Evolutionary conservation across 1,139 yeast species (phyloP).

Genomic region (Blastobotrys arbuscula): DNA sequence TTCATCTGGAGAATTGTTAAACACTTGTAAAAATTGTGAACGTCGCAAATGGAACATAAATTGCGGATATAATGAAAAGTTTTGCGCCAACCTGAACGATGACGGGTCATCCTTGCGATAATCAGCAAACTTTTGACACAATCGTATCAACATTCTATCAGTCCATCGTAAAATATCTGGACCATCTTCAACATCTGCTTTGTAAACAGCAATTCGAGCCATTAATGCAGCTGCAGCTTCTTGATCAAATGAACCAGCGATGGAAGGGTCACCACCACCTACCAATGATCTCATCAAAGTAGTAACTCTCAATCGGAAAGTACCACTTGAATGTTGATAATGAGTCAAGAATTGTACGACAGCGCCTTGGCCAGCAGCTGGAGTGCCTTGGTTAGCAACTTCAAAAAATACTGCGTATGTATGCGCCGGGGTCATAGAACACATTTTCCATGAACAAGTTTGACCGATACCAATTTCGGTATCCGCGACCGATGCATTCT

Average conservation of each 20-base stretch:
- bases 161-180: slow-evolving; percentile 74
- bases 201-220: slow-evolving; percentile 90
- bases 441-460: slow-evolving; percentile 81
- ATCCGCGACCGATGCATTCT: slow-evolving; percentile 66
- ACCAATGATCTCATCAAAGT: slow-evolving; percentile 68
- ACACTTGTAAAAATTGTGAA: slow-evolving; percentile 92
- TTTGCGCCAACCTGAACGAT: slow-evolving; percentile 71
- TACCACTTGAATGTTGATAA: slow-evolving; percentile 56
- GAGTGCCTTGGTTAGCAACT: slow-evolving; percentile 43
- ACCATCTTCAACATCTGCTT: slow-evolving; percentile 71
- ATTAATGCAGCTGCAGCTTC: slow-evolving; percentile 97
- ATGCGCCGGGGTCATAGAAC: slow-evolving; percentile 81
- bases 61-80: slow-evolving; percentile 88
- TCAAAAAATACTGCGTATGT: slow-evolving; percentile 88
- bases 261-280: slow-evolving; percentile 44
- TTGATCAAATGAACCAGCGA: slow-evolving; percentile 80
- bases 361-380: slow-evolving; percentile 69
- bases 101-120: slow-evolving; percentile 70
- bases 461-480: slow-evolving; percentile 93
- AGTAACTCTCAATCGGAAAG: slow-evolving; percentile 85
- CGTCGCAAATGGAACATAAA: slow-evolving; percentile 94
- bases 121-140: slow-evolving; percentile 85
- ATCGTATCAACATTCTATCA: slow-evolving; percentile 75
- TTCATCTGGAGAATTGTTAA: slow-evolving; percentile 97
- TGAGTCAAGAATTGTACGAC: slow-evolving; percentile 68